Evolutionary conservation across 768 basidiomycete genomes (phyloP).

Genomic region (Lentinula raphanica): DNA sequence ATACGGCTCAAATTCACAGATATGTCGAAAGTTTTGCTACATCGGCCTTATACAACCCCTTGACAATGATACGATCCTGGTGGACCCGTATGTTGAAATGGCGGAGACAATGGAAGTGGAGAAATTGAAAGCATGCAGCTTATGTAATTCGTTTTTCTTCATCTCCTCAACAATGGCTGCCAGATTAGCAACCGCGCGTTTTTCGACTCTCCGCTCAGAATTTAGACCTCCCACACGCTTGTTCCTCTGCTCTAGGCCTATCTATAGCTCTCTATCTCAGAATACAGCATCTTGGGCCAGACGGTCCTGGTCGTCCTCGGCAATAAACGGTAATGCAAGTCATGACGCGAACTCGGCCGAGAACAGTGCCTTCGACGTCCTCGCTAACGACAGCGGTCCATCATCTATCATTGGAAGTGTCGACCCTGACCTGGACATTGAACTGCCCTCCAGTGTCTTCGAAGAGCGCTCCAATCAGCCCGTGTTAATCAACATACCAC

Average conservation of each 20-base stretch:
- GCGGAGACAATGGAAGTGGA: too few species aligned
- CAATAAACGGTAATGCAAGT: background rate
- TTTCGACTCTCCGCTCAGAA: background rate
- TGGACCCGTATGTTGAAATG: too few species aligned
- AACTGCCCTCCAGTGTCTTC: background rate
- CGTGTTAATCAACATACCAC: constrained; percentile 53
- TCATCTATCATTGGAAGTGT: background rate
- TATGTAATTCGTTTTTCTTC: background rate
- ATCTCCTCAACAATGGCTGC: background rate
- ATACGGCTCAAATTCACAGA: too few species aligned
- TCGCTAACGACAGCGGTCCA: background rate
- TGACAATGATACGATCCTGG: too few species aligned
- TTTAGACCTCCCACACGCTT: background rate
- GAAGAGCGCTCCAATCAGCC: constrained; percentile 7
- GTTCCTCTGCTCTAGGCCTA: background rate
- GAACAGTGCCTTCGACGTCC: background rate
- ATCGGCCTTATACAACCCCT: too few species aligned
- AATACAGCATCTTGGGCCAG: background rate
- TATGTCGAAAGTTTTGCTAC: too few species aligned
- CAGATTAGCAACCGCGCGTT: background rate
- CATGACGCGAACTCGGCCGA: background rate
- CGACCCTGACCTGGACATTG: constrained; percentile 7
- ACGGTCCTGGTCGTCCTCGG: background rate
- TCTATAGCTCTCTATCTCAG: background rate
- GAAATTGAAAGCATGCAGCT: background rate